A percentile compares a stretch with the other conserved stretches of the same genome.
Conservation (phyloP, 2,329 filamentous ascomycete species). For the Colletotrichum acutatum region DNA sequence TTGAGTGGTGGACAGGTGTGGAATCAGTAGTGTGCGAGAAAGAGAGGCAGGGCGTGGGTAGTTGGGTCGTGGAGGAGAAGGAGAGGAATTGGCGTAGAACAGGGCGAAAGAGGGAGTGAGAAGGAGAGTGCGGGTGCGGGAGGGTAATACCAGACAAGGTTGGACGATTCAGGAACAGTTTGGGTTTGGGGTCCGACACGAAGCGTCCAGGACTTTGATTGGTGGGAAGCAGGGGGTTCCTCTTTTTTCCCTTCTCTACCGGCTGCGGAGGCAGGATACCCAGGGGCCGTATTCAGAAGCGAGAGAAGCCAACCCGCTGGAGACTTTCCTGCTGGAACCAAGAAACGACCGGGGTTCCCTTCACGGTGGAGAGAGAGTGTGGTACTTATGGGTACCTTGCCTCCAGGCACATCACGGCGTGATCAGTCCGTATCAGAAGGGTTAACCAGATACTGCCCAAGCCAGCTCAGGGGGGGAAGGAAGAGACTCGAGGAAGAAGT, state of each 20-base stretch:
- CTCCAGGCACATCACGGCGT: neutral
- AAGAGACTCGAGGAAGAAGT: neutral
- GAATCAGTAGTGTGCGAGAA: neutral
- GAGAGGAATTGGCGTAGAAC: slow-evolving; percentile 5
- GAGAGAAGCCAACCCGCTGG: slow-evolving; percentile 11
- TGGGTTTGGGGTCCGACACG: slow-evolving; percentile 36
- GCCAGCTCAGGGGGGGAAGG: too few species aligned
- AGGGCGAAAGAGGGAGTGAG: slow-evolving; percentile 10
- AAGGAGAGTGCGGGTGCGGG: slow-evolving; percentile 26
- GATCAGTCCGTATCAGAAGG: neutral
- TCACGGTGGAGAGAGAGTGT: neutral
- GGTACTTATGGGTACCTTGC: neutral
- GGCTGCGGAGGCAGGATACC: slow-evolving; percentile 13
- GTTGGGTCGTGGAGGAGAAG: slow-evolving; percentile 6
- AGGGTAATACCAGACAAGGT: slow-evolving; percentile 35
- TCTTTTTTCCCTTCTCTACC: slow-evolving; percentile 3
- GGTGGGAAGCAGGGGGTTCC: slow-evolving; percentile 13
- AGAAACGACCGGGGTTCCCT: neutral
- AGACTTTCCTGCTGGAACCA: slow-evolving; percentile 1
- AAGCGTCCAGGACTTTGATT: slow-evolving; percentile 20
- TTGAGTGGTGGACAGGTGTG: neutral
- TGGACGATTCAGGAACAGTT: slow-evolving; percentile 36
- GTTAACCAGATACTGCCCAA: too few species aligned
- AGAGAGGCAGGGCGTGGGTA: neutral
- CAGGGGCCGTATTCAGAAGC: slow-evolving; percentile 16